A percentile compares a stretch with the other conserved stretches of the same genome.
Conservation (phyloP, 768 basidiomycete genomes). For the Gelatoporia subvermispora region DNA sequence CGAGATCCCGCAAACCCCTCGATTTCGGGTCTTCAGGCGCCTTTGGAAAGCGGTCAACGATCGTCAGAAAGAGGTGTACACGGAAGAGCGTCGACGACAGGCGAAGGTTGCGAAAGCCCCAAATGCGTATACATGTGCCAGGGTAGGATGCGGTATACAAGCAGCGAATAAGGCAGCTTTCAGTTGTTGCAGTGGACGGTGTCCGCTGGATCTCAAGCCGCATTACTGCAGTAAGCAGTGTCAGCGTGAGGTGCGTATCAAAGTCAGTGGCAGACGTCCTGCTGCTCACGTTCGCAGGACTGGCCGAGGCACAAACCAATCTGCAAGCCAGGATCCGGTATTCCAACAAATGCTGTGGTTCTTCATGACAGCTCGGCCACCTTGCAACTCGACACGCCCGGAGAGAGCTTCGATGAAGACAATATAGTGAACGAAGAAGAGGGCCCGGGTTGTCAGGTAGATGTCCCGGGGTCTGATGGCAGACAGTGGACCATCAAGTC, state of each 20-base stretch:
- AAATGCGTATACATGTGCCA: constrained; percentile 13
- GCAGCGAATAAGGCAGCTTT: constrained; percentile 11
- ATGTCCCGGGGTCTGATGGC: too few species aligned
- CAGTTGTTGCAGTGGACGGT: constrained; percentile 10
- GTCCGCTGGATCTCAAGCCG: constrained; percentile 13
- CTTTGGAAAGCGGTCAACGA: constrained; percentile 9
- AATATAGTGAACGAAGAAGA: too few species aligned
- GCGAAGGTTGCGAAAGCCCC: constrained; percentile 5
- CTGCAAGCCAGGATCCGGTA: neutral
- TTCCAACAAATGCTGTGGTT: too few species aligned
- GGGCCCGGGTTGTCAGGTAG: too few species aligned
- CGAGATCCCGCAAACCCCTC: neutral
- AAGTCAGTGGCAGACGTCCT: neutral
- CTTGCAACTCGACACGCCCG: too few species aligned
- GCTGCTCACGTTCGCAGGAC: neutral
- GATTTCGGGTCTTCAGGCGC: constrained; percentile 4
- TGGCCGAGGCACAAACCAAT: constrained; percentile 2
- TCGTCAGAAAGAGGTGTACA: constrained; percentile 5
- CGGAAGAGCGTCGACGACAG: constrained; percentile 1
- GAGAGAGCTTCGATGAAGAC: too few species aligned
- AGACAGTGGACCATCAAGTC: too few species aligned
- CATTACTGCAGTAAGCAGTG: constrained; percentile 18
- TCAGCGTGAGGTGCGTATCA: constrained; percentile 10
- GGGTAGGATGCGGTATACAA: constrained; percentile 14
- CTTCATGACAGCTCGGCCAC: too few species aligned